Base-by-base conservation (phyloP, 2,329 filamentous ascomycete species). In the Fusarium sp. region DNA sequence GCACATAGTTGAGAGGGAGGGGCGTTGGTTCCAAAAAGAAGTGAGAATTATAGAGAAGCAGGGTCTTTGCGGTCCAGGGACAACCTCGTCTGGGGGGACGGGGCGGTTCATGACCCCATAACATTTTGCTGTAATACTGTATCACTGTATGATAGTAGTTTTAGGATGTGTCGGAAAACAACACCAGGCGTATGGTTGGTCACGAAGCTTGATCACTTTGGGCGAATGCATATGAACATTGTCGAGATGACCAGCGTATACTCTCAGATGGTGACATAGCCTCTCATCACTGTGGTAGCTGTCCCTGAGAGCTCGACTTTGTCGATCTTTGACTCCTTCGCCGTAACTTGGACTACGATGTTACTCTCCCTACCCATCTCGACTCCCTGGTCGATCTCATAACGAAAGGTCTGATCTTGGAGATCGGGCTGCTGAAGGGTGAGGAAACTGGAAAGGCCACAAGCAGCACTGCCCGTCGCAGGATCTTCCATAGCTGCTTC, bases 301-400 rank as follows among this genome's bases (percentile, higher is more conserved):
- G 82, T 79, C 11, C 83, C 83, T 10, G 80, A 80, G 57, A 84
- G 77, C 41, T 77, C 78, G 34, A 84, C 80, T 10, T 70, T 70
- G 41, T 79, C 74, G 45, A 84, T 78, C 43, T 77, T 70, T 25
- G 77, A 74, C 65, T 78, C 80, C 56, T 81, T 80, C 41, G 81
- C 62, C 39, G 68, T 73, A n/a, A 88, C 83, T 65, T 87, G 84
- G 39, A 90, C 85, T 43, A 80, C 76, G 57, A 90, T 89, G 58
- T 86, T 82, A 76, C 88, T 90, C 80, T 83, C 83, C 73, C 90
- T 82, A 7, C 90, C 91, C 88, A 93, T 92, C 82, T 93, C 91
- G 11, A 92, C 89, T 1, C 91, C 92, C 82, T 93, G 92, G 68
- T 88, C 88, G 71, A 93, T 83, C 67, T 86, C 83, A 73, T 88